Evolutionary conservation across 495 filamentous ascomycete species (phyloP), one percentile per base, ranked within the genome.

Genomic region (Talaromyces adpressus): DNA sequence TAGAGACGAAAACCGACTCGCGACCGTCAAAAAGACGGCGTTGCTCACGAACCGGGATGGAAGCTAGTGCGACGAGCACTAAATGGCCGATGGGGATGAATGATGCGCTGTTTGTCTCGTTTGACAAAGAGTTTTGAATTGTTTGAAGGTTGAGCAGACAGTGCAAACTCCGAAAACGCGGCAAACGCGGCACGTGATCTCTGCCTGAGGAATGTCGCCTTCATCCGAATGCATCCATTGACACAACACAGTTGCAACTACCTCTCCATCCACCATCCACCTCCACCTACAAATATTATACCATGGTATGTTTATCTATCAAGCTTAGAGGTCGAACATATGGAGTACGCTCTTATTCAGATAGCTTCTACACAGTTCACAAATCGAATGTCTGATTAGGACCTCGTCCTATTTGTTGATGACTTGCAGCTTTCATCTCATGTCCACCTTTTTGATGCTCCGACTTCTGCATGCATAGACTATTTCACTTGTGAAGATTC

Each of bases 101-200:
- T 58, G 27, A 59, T 59, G 41, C 45, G 60, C n/a, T 64, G 62
- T 64, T 64, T 64, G 62, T 56, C 47, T 51, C 34, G 60, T 62
- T 62, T 62, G 60, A 16, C 22, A 27, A 23, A 18, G 60, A 32
- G 7, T 47, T 77, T 80, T 80, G 77, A 62, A 72, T 69, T 66
- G 78, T 81, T 81, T 81, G 78, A 78, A 79, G 68, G 63, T 70
- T 66, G 59, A 69, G 65, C 77, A 81, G 76, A 81, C 78, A 78
- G 63, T 81, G 78, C 78, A 81, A 81, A 79, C 52, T 56, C 27
- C 30, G 52, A 14, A 8, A 29, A 56, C 52, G 11, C 23, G 51
- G 51, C 9, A 23, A 27, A 12, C 11, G 4, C 3, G 0, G n/a
- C 52, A 56, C 52, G 22, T 56, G 52, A 29, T 5, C 30, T 16